These are phyloP conservation scores for Wickerhamiella sorbophila DNA, from an alignment of 805 yeast species.

Conservation along the genomic window DNA sequence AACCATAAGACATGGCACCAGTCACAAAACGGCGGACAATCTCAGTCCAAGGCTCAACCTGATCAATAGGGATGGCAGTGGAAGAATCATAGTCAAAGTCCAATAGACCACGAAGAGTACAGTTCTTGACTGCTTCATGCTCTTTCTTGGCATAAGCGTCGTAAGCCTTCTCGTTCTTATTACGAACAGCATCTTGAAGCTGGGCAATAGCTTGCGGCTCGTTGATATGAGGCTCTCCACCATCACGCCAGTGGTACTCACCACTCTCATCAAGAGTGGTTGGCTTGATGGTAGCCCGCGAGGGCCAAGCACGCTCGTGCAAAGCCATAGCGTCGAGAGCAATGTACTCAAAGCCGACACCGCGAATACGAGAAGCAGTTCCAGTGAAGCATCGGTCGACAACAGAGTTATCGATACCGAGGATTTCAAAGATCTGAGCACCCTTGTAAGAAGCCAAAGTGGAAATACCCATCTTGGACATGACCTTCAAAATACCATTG, in stretches of 20 bases:
- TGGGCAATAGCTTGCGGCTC: constrained; percentile 92
- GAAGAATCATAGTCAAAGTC: constrained; percentile 73
- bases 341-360: constrained; percentile 87
- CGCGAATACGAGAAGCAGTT: constrained; percentile 92
- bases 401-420: constrained; percentile 90
- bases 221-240: constrained; percentile 91
- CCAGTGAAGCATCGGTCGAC: constrained; percentile 93
- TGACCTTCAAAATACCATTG: constrained; percentile 86
- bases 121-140: constrained; percentile 77
- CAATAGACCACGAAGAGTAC: constrained; percentile 86
- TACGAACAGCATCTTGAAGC: constrained; percentile 95
- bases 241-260: constrained; percentile 97
- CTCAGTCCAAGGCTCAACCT: constrained; percentile 99
- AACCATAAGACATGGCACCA: constrained; percentile 99
- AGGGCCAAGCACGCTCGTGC: constrained; percentile 86
- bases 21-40: constrained; percentile 93
- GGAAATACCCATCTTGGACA: constrained; percentile 99
- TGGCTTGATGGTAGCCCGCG: constrained; percentile 55
- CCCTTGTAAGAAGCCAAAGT: constrained; percentile 97
- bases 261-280: constrained; percentile 83
- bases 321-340: constrained; percentile 93
- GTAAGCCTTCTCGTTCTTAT: constrained; percentile 87
- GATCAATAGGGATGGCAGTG: constrained; percentile 78
- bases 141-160: constrained; percentile 82
- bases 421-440: constrained; percentile 95